Base-by-base conservation (phyloP, 805 yeast genomes). In the Saccharomycopsis sp. region DNA sequence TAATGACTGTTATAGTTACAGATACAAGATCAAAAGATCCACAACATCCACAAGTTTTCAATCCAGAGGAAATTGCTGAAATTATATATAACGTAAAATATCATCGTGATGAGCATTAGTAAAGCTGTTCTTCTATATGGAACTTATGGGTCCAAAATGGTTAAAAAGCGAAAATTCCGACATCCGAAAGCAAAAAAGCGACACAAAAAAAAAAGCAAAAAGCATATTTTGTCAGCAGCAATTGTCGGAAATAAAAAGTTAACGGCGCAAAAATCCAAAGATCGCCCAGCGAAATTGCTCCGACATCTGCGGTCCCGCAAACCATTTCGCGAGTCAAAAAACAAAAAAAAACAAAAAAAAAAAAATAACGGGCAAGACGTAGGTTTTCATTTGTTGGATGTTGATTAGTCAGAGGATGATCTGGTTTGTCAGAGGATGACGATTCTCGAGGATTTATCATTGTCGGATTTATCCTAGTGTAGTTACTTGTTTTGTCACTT, bases 131-230 rank as follows among this genome's bases (percentile, higher is more conserved):
- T 29, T 29, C 5, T 29, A 7, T 29, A 29, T 29, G 38, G 5
- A 29, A 5, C 38, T 29, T 12, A 29, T 29, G 38, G 38, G 38
- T 29, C 38, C 5, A 29, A 29, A 29, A 29, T 5, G 12, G 38
- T 29, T 29, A 29, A 29, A 29, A 29, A 29, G 49, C 49, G 49
- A 44, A 44, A 44, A 44, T 44, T 44, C 49, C 49, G 49, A 44
- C 22, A 44, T 44, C 49, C 49, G 49, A 44, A 44, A 29, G 38
- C 38, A 29, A 29, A 29, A 29, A 8, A 44, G 22, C 5, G 7
- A 44, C 49, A 44, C 3, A 44, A 17, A 44, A 7, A 8, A 44
- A 44, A 44, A 44, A 44, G 20, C 3, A 44, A 29, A 29, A 29
- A 29, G 38, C 5, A 29, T 12, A 29, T 29, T 29, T 29, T 29